Evolutionary conservation across 352 stramenopile genomes (phyloP), one percentile per base, ranked within the genome.

Genomic region (Globisporangium splendens): DNA sequence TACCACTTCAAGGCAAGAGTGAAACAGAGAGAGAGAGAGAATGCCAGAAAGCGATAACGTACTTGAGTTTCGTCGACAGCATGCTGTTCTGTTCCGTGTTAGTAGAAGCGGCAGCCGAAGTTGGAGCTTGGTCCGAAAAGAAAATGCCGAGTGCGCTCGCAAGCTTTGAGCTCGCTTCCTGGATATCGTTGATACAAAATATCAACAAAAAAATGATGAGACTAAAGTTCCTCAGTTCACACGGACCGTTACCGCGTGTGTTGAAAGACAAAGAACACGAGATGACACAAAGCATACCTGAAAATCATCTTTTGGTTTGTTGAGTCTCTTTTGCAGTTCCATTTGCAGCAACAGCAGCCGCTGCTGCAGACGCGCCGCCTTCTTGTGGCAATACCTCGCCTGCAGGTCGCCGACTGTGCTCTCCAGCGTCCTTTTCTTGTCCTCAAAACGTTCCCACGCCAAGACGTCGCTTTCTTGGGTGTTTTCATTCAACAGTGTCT

Each of bases 281-380:
- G 24, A 31, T 31, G 24, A 31, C 24, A 31, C 24, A 31, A 13
- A 57, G 22, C 59, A 33, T 59, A 66, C 48, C 63, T 3, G 66
- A 47, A 44, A 2, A 61, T n/a, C 0, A 58, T 71, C 38, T 17
- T 13, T 13, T 17, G 38, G 10, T 17, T 43, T 17, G 24, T 61
- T 66, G 12, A 86, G 42, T 39, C 64, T 75, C 48, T 59, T 72
- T n/a, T 60, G 51, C 0, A 79, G 44, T 18, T 87, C 77, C 39
- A 87, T 56, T 46, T 79, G 59, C 24, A 84, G 56, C 43, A 86
- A n/a, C 38, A 64, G 35, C 5, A 65, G 61, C 10, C 76, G 72
- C n/a, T 68, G 53, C 20, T 62, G 50, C 42, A 86, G 62, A 8
- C 76, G 70, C 50, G 68, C 48, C 0, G 51, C 14, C 42, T 78